These are phyloP conservation scores for Ceratocystis lukuohia DNA, from an alignment of 2,329 filamentous ascomycete species.

Conservation along the genomic window DNA sequence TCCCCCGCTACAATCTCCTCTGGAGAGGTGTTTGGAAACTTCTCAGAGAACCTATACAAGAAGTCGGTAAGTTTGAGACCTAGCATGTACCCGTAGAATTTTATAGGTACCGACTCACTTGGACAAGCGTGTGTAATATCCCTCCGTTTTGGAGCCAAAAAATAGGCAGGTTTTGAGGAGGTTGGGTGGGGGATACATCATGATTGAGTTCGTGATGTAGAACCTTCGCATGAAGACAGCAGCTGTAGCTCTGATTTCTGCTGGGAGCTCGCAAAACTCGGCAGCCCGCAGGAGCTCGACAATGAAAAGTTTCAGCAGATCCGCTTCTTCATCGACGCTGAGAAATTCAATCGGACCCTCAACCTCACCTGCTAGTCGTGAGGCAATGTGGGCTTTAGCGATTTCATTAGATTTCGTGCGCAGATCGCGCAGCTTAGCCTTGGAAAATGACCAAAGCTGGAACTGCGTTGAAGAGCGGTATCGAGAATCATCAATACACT, in stretches of 20 bases:
- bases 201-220: constrained; percentile 87
- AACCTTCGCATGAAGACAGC: constrained; percentile 86
- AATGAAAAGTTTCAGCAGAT: constrained; percentile 66
- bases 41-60: constrained; percentile 44
- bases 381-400: constrained; percentile 49
- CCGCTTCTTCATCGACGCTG: constrained; percentile 68
- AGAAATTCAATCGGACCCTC: constrained; percentile 48
- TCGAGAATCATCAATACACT: constrained; percentile 59
- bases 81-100: too few relatives aligned
- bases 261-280: constrained; percentile 31
- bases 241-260: constrained; percentile 47
- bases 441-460: constrained; percentile 82
- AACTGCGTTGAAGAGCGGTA: constrained; percentile 87
- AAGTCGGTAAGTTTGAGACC: not conserved
- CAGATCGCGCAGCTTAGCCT: constrained; percentile 53
- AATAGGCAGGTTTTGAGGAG: constrained; percentile 85
- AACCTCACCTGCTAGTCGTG: constrained; percentile 29
- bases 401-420: constrained; percentile 67
- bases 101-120: constrained; percentile 24
- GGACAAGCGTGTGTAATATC: constrained; percentile 53
- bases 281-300: constrained; percentile 44
- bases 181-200: constrained; percentile 87
- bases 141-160: constrained; percentile 87
- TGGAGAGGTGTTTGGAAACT: constrained; percentile 55
- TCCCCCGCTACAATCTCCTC: constrained; percentile 84